Evolutionary conservation across 805 yeast genomes (phyloP), one percentile per base, ranked within the genome.

Genomic region (Candida adriatica): DNA sequence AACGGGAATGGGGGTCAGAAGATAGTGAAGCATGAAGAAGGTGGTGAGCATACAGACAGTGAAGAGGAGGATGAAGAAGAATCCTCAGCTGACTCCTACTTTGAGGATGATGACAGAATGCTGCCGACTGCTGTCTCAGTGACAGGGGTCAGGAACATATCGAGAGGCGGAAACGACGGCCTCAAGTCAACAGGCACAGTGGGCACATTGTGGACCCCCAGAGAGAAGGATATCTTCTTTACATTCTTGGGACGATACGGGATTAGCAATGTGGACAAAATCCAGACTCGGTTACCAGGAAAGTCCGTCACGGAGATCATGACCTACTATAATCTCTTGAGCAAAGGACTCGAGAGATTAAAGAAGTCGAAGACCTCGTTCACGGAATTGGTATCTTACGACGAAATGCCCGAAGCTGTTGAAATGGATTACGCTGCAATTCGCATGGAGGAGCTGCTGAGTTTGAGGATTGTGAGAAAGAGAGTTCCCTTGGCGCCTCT

Each of bases 181-280:
- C 22, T 19, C 22, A 19, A 11, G 11, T 11, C 10, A 11, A 19
- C 22, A 8, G 22, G 22, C 22, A 8, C 11, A 19, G 22, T 11
- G 11, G 45, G 45, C 11, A 29, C 38, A 2, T 8, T 21, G 9
- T 41, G 45, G 45, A 17, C 34, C 4, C 33, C 31, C 6, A 16
- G 15, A 2, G 82, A 77, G 33, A 75, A 76, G 41, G 70, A 68
- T 14, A 24, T 34, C 10, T 77, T 77, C 48, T 77, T 74, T 48
- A 56, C 58, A 14, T 57, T 64, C 15, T 46, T 77, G 19, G 63
- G 70, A 1, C 53, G 76, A 20, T 66, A 60, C 42, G 66, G 77
- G 3, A 74, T 73, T 15, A 64, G 63, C 32, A 45, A 65, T n/a
- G 31, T 61, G 1, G 73, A 71, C 7, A 31, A 48, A 9, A 68